Evolutionary conservation across 768 basidiomycete genomes (phyloP).

Genomic region (Panus rudis): DNA sequence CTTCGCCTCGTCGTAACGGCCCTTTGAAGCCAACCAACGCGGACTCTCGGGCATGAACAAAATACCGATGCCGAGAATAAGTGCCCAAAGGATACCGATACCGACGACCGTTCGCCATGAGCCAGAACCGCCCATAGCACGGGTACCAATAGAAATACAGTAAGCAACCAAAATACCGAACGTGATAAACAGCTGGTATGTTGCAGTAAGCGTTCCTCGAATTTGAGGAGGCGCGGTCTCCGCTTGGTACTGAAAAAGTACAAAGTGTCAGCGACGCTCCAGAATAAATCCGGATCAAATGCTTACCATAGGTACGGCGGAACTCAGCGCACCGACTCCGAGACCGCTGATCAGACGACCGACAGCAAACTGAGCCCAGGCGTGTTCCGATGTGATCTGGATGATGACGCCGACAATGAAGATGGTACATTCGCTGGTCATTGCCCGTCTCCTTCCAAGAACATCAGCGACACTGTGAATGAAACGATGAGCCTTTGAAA

Average conservation of each 20-base stretch:
- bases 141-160: slow-evolving; percentile 64
- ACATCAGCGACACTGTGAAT: slow-evolving; percentile 47
- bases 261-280: slow-evolving; percentile 20
- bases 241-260: slow-evolving; percentile 46
- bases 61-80: slow-evolving; percentile 57
- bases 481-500: background rate
- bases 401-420: slow-evolving; percentile 58
- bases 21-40: slow-evolving; percentile 51
- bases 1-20: slow-evolving; percentile 41
- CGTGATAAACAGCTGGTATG: slow-evolving; percentile 11
- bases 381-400: slow-evolving; percentile 40
- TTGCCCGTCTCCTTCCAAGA: slow-evolving; percentile 62
- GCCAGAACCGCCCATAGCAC: slow-evolving; percentile 35
- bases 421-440: slow-evolving; percentile 50
- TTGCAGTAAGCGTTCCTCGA: slow-evolving; percentile 54
- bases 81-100: slow-evolving; percentile 55
- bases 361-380: slow-evolving; percentile 64
- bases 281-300: slow-evolving; percentile 6
- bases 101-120: slow-evolving; percentile 62
- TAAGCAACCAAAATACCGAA: too few relatives aligned
- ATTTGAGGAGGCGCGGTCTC: slow-evolving; percentile 69
- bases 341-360: slow-evolving; percentile 62
- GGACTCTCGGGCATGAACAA: slow-evolving; percentile 64
- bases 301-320: slow-evolving; percentile 50
- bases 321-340: slow-evolving; percentile 61